Evolutionary conservation across 192 early-diverging fungal genomes (phyloP), one percentile per base, ranked within the genome.

Genomic region (Cetraspora pellucida): DNA sequence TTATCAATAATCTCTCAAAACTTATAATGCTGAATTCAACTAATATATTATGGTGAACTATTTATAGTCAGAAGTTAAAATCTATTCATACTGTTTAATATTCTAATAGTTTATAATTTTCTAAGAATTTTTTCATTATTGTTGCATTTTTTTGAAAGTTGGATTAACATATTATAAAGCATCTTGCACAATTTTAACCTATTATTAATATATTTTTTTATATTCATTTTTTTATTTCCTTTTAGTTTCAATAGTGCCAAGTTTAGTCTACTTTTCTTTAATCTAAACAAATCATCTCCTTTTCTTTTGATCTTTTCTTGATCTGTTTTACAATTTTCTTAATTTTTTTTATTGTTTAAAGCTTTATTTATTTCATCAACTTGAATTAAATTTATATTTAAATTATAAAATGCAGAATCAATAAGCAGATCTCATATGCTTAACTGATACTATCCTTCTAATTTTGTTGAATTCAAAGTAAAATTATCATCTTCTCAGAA

Each of bases 141-240:
- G 27, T 57, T 19, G 9, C 16, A 72, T 55, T 52, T n/a, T 4
- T 0, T 43, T 72, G 27, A 31, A 72, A 72, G 37, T 19, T 1
- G 3, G 0, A 72, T 19, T 23, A 72, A 28, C 70, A 72, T 72
- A 43, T 72, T 50, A 17, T 21, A 0, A 19, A 72, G 16, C 50
- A 72, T 71, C 28, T 71, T 71, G 25, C 68, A 14, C 27, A 71
- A 19, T 71, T 71, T 71, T 17, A 72, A n/a, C 10, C 70, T 57
- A 3, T 72, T 50, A 1, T 27, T 72, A 4, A 72, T 55, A 13
- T 72, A 72, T n/a, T 72, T 72, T 72, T 25, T 72, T 25, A 43
- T 57, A 5, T 43, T 30, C 10, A 37, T n/a, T 31, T 21, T 72
- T 14, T 50, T 44, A 68, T 11, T 67, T n/a, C 14, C 5, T 66